A percentile compares a stretch with the other conserved stretches of the same genome.
Evolutionary conservation across 2,329 filamentous ascomycete genomes (phyloP).

Genomic region (Gnomoniopsis sp.): DNA sequence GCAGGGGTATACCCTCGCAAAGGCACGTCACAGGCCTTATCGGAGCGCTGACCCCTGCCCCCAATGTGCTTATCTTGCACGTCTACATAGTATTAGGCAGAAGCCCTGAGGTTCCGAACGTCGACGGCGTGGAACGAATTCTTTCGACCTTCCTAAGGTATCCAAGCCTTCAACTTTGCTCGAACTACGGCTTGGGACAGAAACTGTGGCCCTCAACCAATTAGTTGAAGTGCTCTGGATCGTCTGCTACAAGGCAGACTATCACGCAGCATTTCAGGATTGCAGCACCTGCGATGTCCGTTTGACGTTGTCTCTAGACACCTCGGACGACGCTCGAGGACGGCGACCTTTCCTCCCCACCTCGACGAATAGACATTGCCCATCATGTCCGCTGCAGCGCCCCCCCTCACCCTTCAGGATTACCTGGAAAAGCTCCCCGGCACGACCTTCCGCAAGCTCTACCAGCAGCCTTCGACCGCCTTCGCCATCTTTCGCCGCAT

Average conservation of each 20-base stretch:
- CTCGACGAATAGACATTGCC: neutral
- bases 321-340: neutral
- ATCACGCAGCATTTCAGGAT: neutral
- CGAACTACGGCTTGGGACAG: too few relatives aligned
- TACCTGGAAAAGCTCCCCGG: constrained; percentile 91
- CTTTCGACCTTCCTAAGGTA: too few relatives aligned
- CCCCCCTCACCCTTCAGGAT: constrained; percentile 67
- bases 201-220: too few relatives aligned
- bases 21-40: neutral
- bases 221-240: too few relatives aligned
- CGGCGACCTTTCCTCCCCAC: neutral
- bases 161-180: too few relatives aligned
- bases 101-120: neutral
- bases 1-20: neutral
- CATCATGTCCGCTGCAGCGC: constrained; percentile 41
- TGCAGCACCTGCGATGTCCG: constrained; percentile 1
- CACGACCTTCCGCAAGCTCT: constrained; percentile 85
- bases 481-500: constrained; percentile 96
- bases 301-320: neutral
- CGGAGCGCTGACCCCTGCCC: neutral
- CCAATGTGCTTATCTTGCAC: neutral
- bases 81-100: neutral
- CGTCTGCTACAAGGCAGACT: too few relatives aligned
- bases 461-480: constrained; percentile 92
- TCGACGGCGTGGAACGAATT: too few relatives aligned